Conservation (phyloP, 345 rosid species). For the Pugionium cornutum region DNA sequence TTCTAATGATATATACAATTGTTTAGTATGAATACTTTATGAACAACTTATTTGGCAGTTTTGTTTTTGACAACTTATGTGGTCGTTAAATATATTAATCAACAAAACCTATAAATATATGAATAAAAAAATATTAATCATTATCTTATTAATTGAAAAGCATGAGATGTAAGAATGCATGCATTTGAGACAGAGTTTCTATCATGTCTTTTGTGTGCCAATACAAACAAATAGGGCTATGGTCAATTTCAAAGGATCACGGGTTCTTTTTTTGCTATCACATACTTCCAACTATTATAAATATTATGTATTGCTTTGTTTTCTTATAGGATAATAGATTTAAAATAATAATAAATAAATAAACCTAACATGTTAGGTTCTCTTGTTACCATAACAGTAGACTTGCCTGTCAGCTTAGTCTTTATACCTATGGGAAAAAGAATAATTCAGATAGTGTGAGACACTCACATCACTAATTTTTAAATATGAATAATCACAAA, state of each 20-base stretch:
- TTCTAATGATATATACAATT: conserved; percentile 1
- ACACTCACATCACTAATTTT: too few relatives aligned
- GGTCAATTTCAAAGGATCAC: conserved; percentile 36
- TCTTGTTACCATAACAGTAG: too few relatives aligned
- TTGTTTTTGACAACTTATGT: background rate
- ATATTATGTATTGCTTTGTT: conserved; percentile 4
- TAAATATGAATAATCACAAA: too few relatives aligned
- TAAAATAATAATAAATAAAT: too few relatives aligned
- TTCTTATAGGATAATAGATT: background rate
- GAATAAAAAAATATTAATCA: too few relatives aligned
- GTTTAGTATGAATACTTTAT: conserved; percentile 17
- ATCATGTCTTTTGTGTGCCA: conserved; percentile 29
- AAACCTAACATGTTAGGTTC: background rate
- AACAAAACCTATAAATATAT: too few relatives aligned
- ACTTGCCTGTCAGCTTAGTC: too few relatives aligned
- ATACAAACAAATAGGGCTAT: conserved; percentile 21
- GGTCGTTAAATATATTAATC: conserved; percentile 4
- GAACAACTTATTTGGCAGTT: background rate
- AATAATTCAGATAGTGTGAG: too few relatives aligned
- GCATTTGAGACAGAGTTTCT: conserved; percentile 31
- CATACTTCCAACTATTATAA: conserved; percentile 29
- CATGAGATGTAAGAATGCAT: conserved; percentile 31
- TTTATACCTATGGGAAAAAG: too few relatives aligned
- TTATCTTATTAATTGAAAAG: conserved; percentile 1
- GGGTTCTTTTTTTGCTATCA: conserved; percentile 29